Evolutionary conservation across 305 asterid species (phyloP), one percentile per base, ranked within the genome.

Genomic region (Ilex paraguariensis): DNA sequence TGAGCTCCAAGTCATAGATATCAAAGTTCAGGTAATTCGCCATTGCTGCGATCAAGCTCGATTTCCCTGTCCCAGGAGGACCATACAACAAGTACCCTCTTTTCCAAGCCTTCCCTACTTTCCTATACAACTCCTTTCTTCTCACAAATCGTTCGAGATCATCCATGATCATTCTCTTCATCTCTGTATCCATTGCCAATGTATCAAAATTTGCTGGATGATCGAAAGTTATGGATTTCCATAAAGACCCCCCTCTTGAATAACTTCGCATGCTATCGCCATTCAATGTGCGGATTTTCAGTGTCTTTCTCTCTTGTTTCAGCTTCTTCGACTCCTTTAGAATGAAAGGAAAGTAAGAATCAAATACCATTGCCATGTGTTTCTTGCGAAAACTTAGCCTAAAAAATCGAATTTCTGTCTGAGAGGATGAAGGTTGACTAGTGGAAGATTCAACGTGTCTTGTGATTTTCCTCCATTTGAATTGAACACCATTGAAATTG

Each of bases 31-130:
- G 78, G 59, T 79, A 63, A 69, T 79, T 82, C 8, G 85, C 85
- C 82, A 82, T 82, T 4, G 88, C 85, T 3, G 82, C 88, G 0
- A 80, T 71, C 70, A 83, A 55, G 57, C 85, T 82, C 12, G 88
- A 82, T 50, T 79, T 82, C 52, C 85, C 88, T 3, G 83, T 79
- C n/a, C 88, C 83, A 0, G 88, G 79, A 1, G 84, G 85, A 30
- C 88, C 88, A 31, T 73, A 75, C 57, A 77, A 49, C 63, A 77
- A 71, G 56, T 82, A 79, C 7, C 85, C 88, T 8, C 88, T 40
- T 56, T 56, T 56, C 60, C 60, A 56, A 8, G 60, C 60, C 42
- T 56, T 56, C 16, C 60, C 60, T 36, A 56, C 60, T 56, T 31
- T 56, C 11, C 60, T 56, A 8, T 56, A 56, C 4, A 10, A 56